Conservation (phyloP, 2,329 filamentous ascomycete genomes). For the Proliferodiscus dingleyae region DNA sequence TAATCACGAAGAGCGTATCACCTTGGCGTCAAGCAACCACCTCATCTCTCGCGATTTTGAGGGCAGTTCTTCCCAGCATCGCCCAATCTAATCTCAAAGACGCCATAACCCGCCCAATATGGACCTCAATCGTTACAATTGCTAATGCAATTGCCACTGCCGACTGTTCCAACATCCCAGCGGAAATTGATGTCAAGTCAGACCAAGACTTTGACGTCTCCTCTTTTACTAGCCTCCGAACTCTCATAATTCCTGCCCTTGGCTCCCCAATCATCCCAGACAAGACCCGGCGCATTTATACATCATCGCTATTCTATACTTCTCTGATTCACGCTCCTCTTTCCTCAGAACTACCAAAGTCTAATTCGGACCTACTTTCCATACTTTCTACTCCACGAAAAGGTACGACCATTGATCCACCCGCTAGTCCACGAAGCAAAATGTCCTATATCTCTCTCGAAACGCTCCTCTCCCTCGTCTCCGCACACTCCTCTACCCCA, state of each 20-base stretch:
- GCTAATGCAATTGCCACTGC: slow-evolving; percentile 66
- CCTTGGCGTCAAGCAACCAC: slow-evolving; percentile 80
- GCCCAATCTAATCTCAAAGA: slow-evolving; percentile 43
- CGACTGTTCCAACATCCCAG: slow-evolving; percentile 46
- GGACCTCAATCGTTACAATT: slow-evolving; percentile 62
- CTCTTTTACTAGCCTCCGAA: slow-evolving; percentile 64
- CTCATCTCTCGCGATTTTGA: slow-evolving; percentile 63
- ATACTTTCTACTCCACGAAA: slow-evolving; percentile 60
- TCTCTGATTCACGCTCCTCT: slow-evolving; percentile 73
- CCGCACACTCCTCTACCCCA: slow-evolving; percentile 41
- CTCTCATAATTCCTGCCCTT: slow-evolving; percentile 69
- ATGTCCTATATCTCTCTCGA: slow-evolving; percentile 80
- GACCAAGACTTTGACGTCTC: slow-evolving; percentile 81
- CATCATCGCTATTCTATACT: slow-evolving; percentile 70
- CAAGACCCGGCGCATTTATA: slow-evolving; percentile 62
- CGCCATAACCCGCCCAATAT: slow-evolving; percentile 53
- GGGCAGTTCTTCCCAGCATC: slow-evolving; percentile 59
- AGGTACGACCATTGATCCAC: slow-evolving; percentile 67
- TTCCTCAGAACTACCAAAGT: slow-evolving; percentile 50
- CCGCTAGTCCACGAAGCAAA: slow-evolving; percentile 58
- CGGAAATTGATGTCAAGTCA: slow-evolving; percentile 43
- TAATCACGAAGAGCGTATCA: slow-evolving; percentile 63
- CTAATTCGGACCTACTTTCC: slow-evolving; percentile 47
- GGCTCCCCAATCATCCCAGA: slow-evolving; percentile 63
- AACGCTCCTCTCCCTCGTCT: slow-evolving; percentile 68